These are phyloP conservation scores for Mycena citricolor DNA, from an alignment of 1,284 basidiomycete species.

Conservation along the genomic window DNA sequence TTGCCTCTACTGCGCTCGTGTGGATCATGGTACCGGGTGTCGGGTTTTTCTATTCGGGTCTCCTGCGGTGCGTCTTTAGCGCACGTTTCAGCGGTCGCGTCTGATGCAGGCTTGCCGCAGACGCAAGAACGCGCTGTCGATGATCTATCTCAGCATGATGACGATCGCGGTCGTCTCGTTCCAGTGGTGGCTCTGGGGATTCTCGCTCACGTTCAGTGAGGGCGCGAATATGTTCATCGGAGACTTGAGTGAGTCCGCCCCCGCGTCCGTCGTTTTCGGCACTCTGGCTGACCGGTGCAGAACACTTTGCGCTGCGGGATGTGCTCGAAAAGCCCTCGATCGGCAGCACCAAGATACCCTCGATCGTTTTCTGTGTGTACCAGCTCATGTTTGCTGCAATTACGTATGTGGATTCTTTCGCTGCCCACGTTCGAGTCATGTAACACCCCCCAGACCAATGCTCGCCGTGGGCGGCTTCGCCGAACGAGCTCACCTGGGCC, in stretches of 20 bases:
- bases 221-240: constrained; percentile 62
- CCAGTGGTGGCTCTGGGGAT: constrained; percentile 80
- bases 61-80: no score
- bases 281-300: constrained; percentile 30
- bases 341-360: constrained; percentile 73
- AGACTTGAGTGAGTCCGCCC: no score
- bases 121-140: constrained; percentile 90
- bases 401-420: constrained; percentile 47
- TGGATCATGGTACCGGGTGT: constrained; percentile 94
- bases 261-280: constrained; percentile 44
- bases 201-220: constrained; percentile 68
- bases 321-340: constrained; percentile 79
- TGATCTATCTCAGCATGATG: constrained; percentile 86
- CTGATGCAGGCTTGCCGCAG: no score
- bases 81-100: no score
- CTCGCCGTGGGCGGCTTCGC: constrained; percentile 91
- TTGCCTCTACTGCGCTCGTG: constrained; percentile 72
- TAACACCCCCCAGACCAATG: constrained; percentile 73
- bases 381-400: constrained; percentile 89
- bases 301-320: constrained; percentile 82
- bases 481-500: constrained; percentile 87
- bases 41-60: constrained; percentile 89
- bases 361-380: constrained; percentile 86
- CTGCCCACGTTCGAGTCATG: neutral
- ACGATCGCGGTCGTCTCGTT: constrained; percentile 75